phyloP scores from a whole-genome alignment of 768 basidiomycete genomes.

The Agaricus subrufescens region DNA sequence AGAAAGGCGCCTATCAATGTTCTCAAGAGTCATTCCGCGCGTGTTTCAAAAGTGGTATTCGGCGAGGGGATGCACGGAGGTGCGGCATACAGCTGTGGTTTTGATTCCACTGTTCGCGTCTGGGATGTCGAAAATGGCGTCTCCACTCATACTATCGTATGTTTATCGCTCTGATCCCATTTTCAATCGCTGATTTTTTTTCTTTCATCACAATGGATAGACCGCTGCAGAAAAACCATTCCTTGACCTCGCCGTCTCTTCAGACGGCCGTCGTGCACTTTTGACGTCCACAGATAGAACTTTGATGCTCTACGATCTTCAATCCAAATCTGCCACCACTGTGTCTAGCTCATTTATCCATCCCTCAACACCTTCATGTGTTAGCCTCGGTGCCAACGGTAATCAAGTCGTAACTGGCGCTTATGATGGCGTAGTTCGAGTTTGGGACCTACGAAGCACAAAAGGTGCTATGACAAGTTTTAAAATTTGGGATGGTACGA shows the following conservation, averaged over 20 bases:
- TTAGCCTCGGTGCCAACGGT: constrained; percentile 28
- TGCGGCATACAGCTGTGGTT: constrained; percentile 72
- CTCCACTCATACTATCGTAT: constrained; percentile 65
- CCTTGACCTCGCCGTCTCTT: constrained; percentile 51
- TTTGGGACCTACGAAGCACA: constrained; percentile 76
- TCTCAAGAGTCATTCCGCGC: constrained; percentile 78
- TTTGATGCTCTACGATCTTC: constrained; percentile 66
- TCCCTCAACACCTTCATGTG: constrained; percentile 62
- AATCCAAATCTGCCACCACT: constrained; percentile 21
- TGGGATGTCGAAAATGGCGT: constrained; percentile 86
- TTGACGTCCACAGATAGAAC: constrained; percentile 74
- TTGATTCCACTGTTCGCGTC: constrained; percentile 83
- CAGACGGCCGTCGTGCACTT: constrained; percentile 41
- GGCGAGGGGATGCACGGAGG: constrained; percentile 18
- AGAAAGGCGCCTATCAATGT: constrained; percentile 69
- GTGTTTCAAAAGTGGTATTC: constrained; percentile 72
- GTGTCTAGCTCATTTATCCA: constrained; percentile 32
- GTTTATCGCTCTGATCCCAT: constrained; percentile 19
- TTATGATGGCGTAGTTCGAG: constrained; percentile 71
- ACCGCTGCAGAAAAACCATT: constrained; percentile 71
- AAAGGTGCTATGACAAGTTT: constrained; percentile 63
- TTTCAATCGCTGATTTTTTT: neutral
- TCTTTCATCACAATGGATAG: too few species aligned
- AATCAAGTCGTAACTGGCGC: constrained; percentile 67
- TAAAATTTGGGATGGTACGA: constrained; percentile 47